phyloP scores from a whole-genome alignment of 2,329 filamentous ascomycete genomes.

The Penicillium sp. region DNA sequence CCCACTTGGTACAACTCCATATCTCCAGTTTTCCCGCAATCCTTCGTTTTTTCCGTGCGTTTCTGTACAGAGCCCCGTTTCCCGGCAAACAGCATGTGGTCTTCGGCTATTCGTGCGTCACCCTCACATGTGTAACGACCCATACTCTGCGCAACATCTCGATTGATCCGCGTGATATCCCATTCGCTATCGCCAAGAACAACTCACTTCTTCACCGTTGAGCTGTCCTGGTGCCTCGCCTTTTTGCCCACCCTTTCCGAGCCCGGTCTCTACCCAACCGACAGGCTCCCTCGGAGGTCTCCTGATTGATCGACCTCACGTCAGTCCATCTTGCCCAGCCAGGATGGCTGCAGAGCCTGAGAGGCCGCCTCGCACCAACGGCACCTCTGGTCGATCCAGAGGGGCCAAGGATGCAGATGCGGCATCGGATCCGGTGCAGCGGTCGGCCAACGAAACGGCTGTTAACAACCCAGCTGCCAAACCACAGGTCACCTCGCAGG shows the following conservation, averaged over 20 bases:
- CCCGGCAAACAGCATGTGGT: conserved; percentile 35
- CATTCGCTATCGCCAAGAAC: conserved; percentile 20
- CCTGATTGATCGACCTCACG: conserved; percentile 36
- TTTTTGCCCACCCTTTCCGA: conserved; percentile 24
- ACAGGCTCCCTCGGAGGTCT: conserved; percentile 37
- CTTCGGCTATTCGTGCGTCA: conserved; percentile 35
- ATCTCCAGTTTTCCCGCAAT: conserved; percentile 13
- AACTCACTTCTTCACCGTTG: conserved; percentile 21
- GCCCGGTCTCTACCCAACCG: conserved; percentile 27
- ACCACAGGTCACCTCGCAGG: conserved; percentile 33
- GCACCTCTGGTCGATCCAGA: conserved; percentile 33
- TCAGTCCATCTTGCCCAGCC: conserved; percentile 31
- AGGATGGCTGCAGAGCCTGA: conserved; percentile 40
- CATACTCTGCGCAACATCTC: conserved; percentile 32
- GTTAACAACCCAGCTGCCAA: conserved; percentile 32
- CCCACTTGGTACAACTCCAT: conserved; percentile 12
- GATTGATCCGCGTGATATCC: conserved; percentile 17
- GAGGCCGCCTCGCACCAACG: conserved; percentile 38
- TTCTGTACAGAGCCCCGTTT: conserved; percentile 6
- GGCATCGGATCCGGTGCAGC: conserved; percentile 27
- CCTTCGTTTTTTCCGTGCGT: conserved; percentile 4
- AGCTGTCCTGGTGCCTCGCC: conserved; percentile 21
- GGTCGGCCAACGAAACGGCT: conserved; percentile 32
- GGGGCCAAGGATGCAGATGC: conserved; percentile 29
- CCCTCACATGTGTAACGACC: conserved; percentile 36